Percentiles rank a stretch among this genome's conserved stretches.
Evolutionary conservation across 306 rosid species (phyloP).

Genomic region (Cucurbita pepo): DNA sequence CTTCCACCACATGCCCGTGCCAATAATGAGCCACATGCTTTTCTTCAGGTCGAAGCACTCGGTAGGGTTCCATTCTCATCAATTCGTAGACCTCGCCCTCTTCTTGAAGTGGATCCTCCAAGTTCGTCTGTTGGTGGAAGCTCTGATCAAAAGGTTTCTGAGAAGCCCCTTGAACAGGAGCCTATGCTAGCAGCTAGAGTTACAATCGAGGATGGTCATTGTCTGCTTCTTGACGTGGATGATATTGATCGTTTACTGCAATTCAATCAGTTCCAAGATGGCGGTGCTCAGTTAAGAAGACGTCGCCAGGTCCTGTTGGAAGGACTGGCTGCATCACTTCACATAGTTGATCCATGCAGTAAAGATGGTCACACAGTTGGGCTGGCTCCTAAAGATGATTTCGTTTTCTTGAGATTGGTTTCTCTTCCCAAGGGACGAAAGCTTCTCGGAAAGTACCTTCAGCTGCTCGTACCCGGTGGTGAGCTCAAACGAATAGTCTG

Average conservation of each 20-base stretch:
- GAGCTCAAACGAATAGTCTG: slow-evolving; percentile 78
- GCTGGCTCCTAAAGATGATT: slow-evolving; percentile 67
- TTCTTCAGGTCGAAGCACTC: slow-evolving; percentile 96
- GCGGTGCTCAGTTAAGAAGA: slow-evolving; percentile 45
- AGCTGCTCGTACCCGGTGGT: slow-evolving; percentile 50
- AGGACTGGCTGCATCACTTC: slow-evolving; percentile 74
- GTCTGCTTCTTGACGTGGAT: slow-evolving; percentile 90
- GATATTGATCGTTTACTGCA: slow-evolving; percentile 88
- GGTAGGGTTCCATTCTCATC: slow-evolving; percentile 99
- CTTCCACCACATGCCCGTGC: slow-evolving; percentile 67
- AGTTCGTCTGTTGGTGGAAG: slow-evolving; percentile 35
- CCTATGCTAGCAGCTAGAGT: slow-evolving; percentile 96
- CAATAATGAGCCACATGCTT: slow-evolving; percentile 83
- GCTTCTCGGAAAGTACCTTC: slow-evolving; percentile 61
- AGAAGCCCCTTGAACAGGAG: slow-evolving; percentile 94
- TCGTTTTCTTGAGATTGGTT: slow-evolving; percentile 64
- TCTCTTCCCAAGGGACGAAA: slow-evolving; percentile 86
- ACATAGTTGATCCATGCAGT: slow-evolving; percentile 79
- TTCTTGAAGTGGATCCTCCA: slow-evolving; percentile 86
- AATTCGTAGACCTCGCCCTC: slow-evolving; percentile 98
- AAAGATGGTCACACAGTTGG: slow-evolving; percentile 48
- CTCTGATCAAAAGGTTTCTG: slow-evolving; percentile 52
- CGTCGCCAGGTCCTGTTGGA: slow-evolving; percentile 61
- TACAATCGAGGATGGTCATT: slow-evolving; percentile 76
- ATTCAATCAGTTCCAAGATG: slow-evolving; percentile 76